These are phyloP conservation scores for Cucurbita moschata DNA, from an alignment of 306 rosid genomes.

Conservation along the genomic window DNA sequence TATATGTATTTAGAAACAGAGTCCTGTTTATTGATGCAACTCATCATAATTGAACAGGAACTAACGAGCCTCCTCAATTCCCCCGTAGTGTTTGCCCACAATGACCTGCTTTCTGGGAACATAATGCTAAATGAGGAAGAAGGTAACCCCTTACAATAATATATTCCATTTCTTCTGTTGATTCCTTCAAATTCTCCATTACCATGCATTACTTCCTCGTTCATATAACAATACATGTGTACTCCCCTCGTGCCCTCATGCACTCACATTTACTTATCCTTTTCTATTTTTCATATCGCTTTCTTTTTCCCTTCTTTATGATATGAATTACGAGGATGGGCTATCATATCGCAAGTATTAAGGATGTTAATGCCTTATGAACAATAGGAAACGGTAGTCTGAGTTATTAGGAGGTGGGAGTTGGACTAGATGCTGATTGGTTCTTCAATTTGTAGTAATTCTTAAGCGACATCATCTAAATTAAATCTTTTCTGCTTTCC, in stretches of 20 bases:
- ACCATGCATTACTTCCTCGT: neutral
- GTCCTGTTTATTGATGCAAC: neutral
- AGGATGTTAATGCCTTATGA: neutral
- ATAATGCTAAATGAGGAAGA: conserved; percentile 71
- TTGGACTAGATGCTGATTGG: neutral
- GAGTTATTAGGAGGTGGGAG: neutral
- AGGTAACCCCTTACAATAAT: conserved; percentile 31
- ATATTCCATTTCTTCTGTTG: neutral
- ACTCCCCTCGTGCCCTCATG: neutral
- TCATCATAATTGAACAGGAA: conserved; percentile 50
- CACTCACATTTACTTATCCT: neutral
- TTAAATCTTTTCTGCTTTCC: neutral
- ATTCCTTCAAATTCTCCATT: neutral
- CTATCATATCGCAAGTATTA: neutral
- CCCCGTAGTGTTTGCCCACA: conserved; percentile 77
- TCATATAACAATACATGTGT: neutral
- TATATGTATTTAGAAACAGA: neutral
- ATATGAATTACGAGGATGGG: neutral
- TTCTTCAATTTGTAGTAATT: neutral
- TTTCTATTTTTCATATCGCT: neutral
- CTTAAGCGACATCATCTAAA: neutral
- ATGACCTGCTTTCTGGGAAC: conserved; percentile 91
- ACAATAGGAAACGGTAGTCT: neutral
- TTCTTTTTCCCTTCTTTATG: neutral
- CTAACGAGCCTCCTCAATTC: conserved; percentile 49